Base-by-base conservation (phyloP, 2,329 filamentous ascomycete genomes). In the Claviceps fusiformis region DNA sequence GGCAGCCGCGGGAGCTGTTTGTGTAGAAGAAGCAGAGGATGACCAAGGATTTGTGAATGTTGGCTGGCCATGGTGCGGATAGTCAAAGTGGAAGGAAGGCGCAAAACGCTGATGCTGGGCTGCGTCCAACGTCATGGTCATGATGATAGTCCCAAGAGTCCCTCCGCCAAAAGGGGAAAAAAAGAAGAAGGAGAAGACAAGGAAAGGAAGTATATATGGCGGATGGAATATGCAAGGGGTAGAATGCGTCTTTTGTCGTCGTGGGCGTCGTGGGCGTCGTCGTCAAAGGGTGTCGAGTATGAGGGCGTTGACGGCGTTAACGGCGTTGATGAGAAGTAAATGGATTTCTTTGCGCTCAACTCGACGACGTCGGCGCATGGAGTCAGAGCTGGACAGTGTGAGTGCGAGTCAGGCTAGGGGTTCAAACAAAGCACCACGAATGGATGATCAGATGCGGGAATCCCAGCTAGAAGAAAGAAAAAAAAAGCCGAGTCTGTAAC, bases 81-180 rank as follows among this genome's bases (percentile, higher is more conserved):
- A 89, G 70, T 92, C 88, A 76, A 92, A 93, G 71, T 82, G 83
- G 75, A 95, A 72, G 68, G 79, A 73, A 67, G 78, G 81, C 67
- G 80, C 87, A 74, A 86, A 88, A 70, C 82, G 82, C 75, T 83
- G 88, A 74, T 92, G 89, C 71, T 59, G 59, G 29, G 90, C 87
- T 66, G 83, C 83, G 75, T 95, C 89, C 76, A 95, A 82, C 71
- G 91, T 88, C 89, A 95, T 95, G 75, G 89, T 93, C 90, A 95
- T 95, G 71, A 71, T 82, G 74, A 62, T 65, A 59, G 37, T 33
- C 3, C 10, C 5, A 4, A 33, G 17, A 48, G 5, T 56, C 15
- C 55, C 29, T 7, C 29, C 46, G 13, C 29, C 5, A 48, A 50
- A 8, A 45, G 27, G 13, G 15, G 7, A 39, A 35, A 43, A 5